phyloP scores from a whole-genome alignment of 2,329 filamentous ascomycete species.

The Tolypocladium sp. region DNA sequence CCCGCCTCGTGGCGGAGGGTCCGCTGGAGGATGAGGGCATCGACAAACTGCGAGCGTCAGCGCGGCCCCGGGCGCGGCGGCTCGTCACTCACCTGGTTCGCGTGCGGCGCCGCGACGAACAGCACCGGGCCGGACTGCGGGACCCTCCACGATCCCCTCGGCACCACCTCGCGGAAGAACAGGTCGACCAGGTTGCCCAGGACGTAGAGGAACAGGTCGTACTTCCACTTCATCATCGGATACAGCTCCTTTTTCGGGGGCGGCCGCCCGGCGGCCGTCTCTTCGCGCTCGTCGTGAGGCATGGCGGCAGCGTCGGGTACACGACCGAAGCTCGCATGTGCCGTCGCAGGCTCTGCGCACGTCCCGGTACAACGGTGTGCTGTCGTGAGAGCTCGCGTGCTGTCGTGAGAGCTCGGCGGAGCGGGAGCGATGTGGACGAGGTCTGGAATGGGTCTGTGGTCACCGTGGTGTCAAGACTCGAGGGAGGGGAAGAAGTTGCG shows the following conservation, averaged over 20 bases:
- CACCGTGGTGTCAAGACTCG: too few species aligned
- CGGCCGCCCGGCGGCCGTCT: not conserved
- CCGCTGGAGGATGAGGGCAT: conserved; percentile 87
- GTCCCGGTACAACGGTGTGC: not conserved
- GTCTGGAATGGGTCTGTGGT: not conserved
- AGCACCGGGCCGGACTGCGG: conserved; percentile 82
- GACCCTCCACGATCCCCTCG: conserved; percentile 89
- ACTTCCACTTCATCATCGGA: conserved; percentile 65
- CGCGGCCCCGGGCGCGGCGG: too few species aligned
- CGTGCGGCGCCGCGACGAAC: conserved; percentile 93
- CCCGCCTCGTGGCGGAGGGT: conserved; percentile 79
- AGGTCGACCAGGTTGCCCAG: conserved; percentile 83
- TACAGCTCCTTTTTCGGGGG: conserved; percentile 42
- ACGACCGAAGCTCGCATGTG: not conserved
- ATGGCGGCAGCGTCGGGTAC: too few species aligned
- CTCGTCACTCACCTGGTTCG: conserved; percentile 64
- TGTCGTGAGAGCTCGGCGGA: too few species aligned
- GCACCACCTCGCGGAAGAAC: conserved; percentile 97
- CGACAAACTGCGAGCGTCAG: conserved; percentile 62
- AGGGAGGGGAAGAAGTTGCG: not conserved
- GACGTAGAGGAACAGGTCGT: conserved; percentile 68
- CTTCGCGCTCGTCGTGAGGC: not conserved
- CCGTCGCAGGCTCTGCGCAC: not conserved
- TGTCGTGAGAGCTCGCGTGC: not conserved
- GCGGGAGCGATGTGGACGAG: not conserved